Percentiles rank a stretch among this genome's conserved stretches.
Conservation (phyloP, 371 early-diverging fungal species). For the Nosema muscidifuracis region DNA sequence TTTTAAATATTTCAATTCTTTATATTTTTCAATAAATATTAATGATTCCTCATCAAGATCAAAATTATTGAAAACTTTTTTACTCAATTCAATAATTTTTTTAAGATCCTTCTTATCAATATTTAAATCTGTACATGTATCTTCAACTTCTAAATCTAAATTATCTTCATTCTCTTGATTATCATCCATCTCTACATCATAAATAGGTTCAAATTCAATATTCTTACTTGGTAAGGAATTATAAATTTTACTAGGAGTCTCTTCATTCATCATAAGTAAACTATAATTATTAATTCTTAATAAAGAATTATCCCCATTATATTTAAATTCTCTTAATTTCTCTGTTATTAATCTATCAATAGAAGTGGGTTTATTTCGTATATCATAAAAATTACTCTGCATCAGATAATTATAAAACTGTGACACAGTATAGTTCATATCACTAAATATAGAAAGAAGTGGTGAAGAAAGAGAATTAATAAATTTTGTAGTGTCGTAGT, state of each 20-base stretch:
- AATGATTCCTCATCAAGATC: background rate
- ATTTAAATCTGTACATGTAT: background rate
- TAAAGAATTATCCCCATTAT: background rate
- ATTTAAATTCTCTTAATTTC: constrained; percentile 11
- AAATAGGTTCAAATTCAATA: background rate
- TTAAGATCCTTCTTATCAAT: background rate
- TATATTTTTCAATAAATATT: background rate
- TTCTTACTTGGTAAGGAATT: background rate
- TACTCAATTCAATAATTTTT: background rate
- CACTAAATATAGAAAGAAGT: constrained; percentile 25
- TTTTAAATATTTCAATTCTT: background rate
- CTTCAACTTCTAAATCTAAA: background rate
- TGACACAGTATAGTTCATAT: constrained; percentile 30
- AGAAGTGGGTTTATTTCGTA: constrained; percentile 26
- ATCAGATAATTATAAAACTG: constrained; percentile 40
- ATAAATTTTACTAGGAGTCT: background rate
- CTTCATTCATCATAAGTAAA: background rate
- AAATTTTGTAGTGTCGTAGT: background rate
- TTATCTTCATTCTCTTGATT: background rate
- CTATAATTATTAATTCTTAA: background rate
- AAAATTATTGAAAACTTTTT: background rate
- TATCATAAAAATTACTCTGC: constrained; percentile 38
- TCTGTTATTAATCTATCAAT: constrained; percentile 31
- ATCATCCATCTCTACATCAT: background rate
- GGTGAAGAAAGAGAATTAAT: background rate